phyloP scores from a whole-genome alignment of 495 filamentous ascomycete species.

The Hypomontagnella monticulosa region DNA sequence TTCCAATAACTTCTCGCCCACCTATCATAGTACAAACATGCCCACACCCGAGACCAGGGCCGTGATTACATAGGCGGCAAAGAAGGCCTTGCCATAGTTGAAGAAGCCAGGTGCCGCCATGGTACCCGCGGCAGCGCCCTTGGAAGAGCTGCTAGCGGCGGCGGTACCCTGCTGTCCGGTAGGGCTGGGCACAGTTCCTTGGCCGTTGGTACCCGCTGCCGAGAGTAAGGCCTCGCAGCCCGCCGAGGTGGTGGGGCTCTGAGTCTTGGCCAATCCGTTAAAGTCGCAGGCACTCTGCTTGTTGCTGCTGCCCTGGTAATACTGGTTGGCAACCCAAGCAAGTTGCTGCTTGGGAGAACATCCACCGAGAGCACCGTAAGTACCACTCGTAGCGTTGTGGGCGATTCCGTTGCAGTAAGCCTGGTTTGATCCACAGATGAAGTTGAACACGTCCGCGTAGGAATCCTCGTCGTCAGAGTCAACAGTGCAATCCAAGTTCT shows the following conservation, averaged over 20 bases:
- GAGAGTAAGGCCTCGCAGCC: constrained; percentile 51
- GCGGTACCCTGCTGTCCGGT: constrained; percentile 36
- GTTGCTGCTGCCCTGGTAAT: constrained; percentile 71
- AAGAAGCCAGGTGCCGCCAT: constrained; percentile 61
- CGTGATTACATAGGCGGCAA: constrained; percentile 68
- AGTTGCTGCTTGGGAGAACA: constrained; percentile 81
- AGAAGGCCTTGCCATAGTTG: constrained; percentile 64
- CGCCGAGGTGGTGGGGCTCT: constrained; percentile 54
- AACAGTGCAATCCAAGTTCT: constrained; percentile 72
- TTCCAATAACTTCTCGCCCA: neutral
- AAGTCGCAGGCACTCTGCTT: constrained; percentile 78
- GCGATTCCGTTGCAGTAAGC: constrained; percentile 72
- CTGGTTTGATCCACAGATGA: constrained; percentile 70
- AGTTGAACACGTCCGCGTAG: constrained; percentile 72
- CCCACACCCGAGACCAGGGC: constrained; percentile 69
- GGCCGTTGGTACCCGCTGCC: constrained; percentile 52
- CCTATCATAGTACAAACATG: constrained; percentile 74
- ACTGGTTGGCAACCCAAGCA: constrained; percentile 81
- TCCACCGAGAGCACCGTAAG: constrained; percentile 89
- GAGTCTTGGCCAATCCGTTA: constrained; percentile 66
- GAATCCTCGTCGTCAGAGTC: constrained; percentile 54
- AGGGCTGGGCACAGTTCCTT: constrained; percentile 37
- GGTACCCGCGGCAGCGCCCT: constrained; percentile 46
- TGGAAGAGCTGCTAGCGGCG: constrained; percentile 47
- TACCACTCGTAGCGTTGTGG: constrained; percentile 74